Evolutionary conservation across 768 basidiomycete species (phyloP), one percentile per base, ranked within the genome.

Genomic region (Hygrocybe coccinea): DNA sequence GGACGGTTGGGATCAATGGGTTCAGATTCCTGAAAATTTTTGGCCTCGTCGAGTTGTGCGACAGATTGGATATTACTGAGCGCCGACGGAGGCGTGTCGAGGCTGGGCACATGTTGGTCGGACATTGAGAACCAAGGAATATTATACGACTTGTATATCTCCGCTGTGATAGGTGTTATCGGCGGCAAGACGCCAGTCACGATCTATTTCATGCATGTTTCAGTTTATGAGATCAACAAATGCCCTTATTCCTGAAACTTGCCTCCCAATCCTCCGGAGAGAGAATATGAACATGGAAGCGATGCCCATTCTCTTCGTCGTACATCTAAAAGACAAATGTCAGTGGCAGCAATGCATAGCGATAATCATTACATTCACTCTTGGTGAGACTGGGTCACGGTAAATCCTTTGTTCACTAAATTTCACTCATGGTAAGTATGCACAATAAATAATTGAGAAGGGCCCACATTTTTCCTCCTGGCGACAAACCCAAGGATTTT

Each of bases 201-300:
- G 2, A 36, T 51, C 62, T 61, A 39, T 3, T 8, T 15, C 46
- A 15, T 41, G 3, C 11, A 12, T 11, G 19, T 45, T 25, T 19
- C 24, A 19, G 12, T 46, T 3, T 3, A 25, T 2, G 9, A 2
- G 7, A 44, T 29, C 12, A 22, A 4, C 19, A 46, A 45, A 21
- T 12, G 36, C 9, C 8, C 9, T 22, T 44, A 39, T 5, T 8
- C 38, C 45, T 8, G n/a, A 10, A 8, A 53, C 56, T 41, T 25
- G 59, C 62, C 62, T 63, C 62, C 62, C 62, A 63, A 11, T 15
- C n/a, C 19, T 60, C 60, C 5, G 62, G 55, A 29, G 60, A 24
- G n/a, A 63, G 11, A 24, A 63, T 59, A 25, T 60, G 62, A 9
- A 63, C 47, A 49, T 59, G 52, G 37, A 60, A 56, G 12, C 62